Evolutionary conservation across 2,329 filamentous ascomycete genomes (phyloP), one percentile per base, ranked within the genome.

Genomic region (Magnaporthales sp.): DNA sequence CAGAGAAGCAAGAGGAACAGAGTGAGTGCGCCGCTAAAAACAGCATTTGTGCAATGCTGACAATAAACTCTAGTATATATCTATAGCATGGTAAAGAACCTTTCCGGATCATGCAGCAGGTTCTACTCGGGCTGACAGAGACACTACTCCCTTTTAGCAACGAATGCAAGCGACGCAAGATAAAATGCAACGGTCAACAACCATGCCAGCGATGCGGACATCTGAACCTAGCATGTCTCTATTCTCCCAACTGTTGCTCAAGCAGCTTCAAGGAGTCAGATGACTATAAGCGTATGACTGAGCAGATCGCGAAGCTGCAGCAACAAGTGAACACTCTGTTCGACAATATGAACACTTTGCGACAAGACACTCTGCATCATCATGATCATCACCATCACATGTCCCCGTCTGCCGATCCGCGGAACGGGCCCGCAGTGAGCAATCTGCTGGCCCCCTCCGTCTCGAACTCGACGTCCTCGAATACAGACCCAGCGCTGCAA

Each of bases 241-340:
- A 90, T 77, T 82, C 87, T 6, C 84, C 86, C 15, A 89, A 89
- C 72, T 89, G 87, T 75, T 89, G 86, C 74, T 79, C 86, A 69
- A 93, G 87, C 80, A 92, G 86, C 76, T 93, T 97, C 83, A 95
- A 94, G 77, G 93, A 97, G 73, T 93, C 92, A 62, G 91, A 96
- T 10, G 93, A 97, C 75, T 97, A 93, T 81, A 91, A 88, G 73
- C 85, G 88, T 51, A 92, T 97, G 88, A 86, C 87, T 66, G 81
- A 84, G 38, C 90, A 95, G 70, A 86, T 97, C 68, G 80, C 81
- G 11, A 84, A 85, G 9, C 83, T 97, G 27, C 93, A 97, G 76
- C 89, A 94, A 66, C 92, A 97, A 78, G 90, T 97, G 73, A 89
- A 91, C 68, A 84, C 84, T 69, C 84, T 98, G 32, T 91, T 89